These are phyloP conservation scores for Pleurotus pulmonarius DNA, from an alignment of 768 basidiomycete species.

Conservation along the genomic window DNA sequence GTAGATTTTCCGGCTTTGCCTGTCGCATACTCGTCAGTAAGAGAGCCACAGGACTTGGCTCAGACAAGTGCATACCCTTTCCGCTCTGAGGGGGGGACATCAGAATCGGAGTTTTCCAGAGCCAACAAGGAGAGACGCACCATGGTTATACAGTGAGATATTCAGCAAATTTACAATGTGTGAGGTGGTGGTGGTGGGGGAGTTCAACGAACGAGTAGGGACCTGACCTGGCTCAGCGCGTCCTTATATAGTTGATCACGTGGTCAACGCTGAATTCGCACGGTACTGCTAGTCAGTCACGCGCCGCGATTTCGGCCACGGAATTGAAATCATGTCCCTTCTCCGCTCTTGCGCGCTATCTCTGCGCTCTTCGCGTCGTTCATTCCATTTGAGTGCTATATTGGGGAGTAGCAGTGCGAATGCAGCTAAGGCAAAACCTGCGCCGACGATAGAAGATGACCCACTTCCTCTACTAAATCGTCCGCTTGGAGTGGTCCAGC, in stretches of 20 bases:
- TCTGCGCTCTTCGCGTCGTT: background rate
- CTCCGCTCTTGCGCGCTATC: background rate
- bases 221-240: conserved; percentile 32
- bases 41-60: background rate
- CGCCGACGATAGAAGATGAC: conserved; percentile 14
- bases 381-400: background rate
- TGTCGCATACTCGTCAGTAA: conserved; percentile 13
- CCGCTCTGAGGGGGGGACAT: conserved; percentile 25
- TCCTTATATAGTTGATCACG: conserved; percentile 34
- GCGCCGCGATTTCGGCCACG: background rate
- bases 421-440: background rate
- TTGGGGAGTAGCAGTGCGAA: background rate
- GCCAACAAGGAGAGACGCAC: conserved; percentile 11
- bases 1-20: conserved; percentile 63
- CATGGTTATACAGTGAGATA: conserved; percentile 19
- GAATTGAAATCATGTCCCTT: background rate
- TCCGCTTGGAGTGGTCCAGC: conserved; percentile 74
- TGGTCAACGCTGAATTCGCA: conserved; percentile 19
- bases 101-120: background rate
- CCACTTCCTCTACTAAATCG: conserved; percentile 42
- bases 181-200: conserved; percentile 18
- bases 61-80: conserved; percentile 25
- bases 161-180: conserved; percentile 16
- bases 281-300: conserved; percentile 1
- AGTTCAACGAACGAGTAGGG: conserved; percentile 31